A percentile compares a stretch with the other conserved stretches of the same genome.
Conservation (phyloP, 768 basidiomycete genomes). For the Artomyces pyxidatus region DNA sequence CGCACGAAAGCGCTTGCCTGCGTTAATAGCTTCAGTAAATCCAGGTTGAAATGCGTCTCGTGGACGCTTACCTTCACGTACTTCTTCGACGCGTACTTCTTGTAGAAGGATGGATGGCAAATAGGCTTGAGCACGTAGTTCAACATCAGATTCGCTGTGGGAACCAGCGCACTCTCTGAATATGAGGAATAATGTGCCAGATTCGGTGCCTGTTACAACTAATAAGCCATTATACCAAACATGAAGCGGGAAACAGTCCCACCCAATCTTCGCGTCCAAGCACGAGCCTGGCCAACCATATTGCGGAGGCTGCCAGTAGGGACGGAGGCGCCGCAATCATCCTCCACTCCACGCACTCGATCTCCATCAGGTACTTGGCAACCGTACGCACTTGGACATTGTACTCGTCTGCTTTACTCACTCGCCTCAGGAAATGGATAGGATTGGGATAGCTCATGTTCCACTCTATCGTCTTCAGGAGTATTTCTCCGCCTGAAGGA, state of each 20-base stretch:
- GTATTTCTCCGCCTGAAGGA: slow-evolving; percentile 84
- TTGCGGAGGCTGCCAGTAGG: slow-evolving; percentile 70
- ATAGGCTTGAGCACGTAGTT: slow-evolving; percentile 75
- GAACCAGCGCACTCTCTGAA: slow-evolving; percentile 68
- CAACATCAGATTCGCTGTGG: slow-evolving; percentile 79
- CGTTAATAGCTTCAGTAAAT: neutral
- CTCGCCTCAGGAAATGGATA: slow-evolving; percentile 79
- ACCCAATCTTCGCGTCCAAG: slow-evolving; percentile 87
- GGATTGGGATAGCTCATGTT: slow-evolving; percentile 83
- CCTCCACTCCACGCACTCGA: slow-evolving; percentile 73
- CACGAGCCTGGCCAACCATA: slow-evolving; percentile 79
- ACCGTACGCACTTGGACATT: slow-evolving; percentile 80
- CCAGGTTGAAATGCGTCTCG: neutral
- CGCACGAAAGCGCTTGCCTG: slow-evolving; percentile 80
- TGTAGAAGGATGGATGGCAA: slow-evolving; percentile 70
- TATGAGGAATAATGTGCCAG: slow-evolving; percentile 85
- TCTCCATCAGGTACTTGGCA: slow-evolving; percentile 88
- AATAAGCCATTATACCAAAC: neutral
- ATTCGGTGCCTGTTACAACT: slow-evolving; percentile 58
- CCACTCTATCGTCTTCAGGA: slow-evolving; percentile 81
- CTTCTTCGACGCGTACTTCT: slow-evolving; percentile 82
- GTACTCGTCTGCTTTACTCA: slow-evolving; percentile 91
- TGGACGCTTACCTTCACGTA: slow-evolving; percentile 62
- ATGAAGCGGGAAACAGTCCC: slow-evolving; percentile 21
- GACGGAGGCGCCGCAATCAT: slow-evolving; percentile 71